Evolutionary conservation across 2,329 filamentous ascomycete species (phyloP), one percentile per base, ranked within the genome.

Genomic region (Aspergillus flavus): DNA sequence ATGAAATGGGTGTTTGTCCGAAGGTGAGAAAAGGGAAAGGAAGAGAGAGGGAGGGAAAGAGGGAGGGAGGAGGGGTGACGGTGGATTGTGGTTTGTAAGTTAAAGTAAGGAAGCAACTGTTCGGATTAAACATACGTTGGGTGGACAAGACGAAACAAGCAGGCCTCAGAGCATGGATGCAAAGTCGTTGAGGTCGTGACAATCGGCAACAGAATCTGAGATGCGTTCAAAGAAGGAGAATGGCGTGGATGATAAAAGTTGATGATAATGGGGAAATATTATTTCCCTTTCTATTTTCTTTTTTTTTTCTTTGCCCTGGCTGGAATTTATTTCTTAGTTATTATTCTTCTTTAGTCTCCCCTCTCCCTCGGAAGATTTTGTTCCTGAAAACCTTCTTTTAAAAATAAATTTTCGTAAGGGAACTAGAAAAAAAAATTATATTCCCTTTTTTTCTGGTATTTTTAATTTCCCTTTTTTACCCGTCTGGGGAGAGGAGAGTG

Each of bases 131-230:
- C 68, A 67, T 67, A 69, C 64, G 65, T 66, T 66, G 65, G 65
- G 68, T 68, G 68, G 68, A 68, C 62, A 63, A 61, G 60, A 64
- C 59, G 59, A 65, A 59, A 66, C 61, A 65, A 63, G 63, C 62
- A 61, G 64, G 66, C 55, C 66, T 71, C 68, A 69, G 57, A 69
- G 67, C 68, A 70, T 69, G 65, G 60, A 66, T 69, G 62, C 54
- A 64, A 53, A 34, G 48, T 62, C 63, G 68, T 66, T 62, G 58
- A 62, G 63, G 68, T 69, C 61, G 68, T 66, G 61, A 64, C 61
- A 63, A 61, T 52, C 28, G 48, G 48, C 19, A 19, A n/a, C 28
- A 52, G 48, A 21, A 34, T 52, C 28, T 52, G 48, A 12, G 28
- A 52, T 52, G 48, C 28, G 48, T 52, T 52, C 28, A 55, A 58